These are phyloP conservation scores for Blastobotrys raffinosifermentans DNA, from an alignment of 1,139 yeast genomes.

Conservation along the genomic window DNA sequence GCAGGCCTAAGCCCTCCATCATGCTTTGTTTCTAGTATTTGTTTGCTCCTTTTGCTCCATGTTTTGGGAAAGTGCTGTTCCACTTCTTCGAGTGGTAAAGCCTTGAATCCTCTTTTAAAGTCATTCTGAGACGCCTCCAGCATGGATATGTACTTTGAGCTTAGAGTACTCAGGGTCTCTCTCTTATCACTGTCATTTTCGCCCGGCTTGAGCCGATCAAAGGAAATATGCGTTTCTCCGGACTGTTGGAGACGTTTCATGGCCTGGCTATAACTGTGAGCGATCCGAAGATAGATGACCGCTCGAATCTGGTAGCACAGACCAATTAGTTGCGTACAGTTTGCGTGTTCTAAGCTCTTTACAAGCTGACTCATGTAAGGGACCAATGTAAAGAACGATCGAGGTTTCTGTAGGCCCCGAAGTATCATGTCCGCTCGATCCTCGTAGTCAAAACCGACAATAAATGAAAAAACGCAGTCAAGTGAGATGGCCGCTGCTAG, in stretches of 20 bases:
- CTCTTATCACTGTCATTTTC: not conserved
- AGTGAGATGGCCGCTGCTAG: slow-evolving; percentile 30
- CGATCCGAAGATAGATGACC: slow-evolving; percentile 31
- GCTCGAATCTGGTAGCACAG: slow-evolving; percentile 35
- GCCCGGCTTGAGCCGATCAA: not conserved
- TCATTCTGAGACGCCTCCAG: slow-evolving; percentile 28
- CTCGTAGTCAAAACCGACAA: slow-evolving; percentile 38
- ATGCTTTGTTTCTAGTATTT: slow-evolving; percentile 19
- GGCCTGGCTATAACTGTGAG: slow-evolving; percentile 12
- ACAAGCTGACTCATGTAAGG: slow-evolving; percentile 31
- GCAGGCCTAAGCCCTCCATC: slow-evolving; percentile 32
- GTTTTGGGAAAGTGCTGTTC: slow-evolving; percentile 29
- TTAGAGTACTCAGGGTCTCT: slow-evolving; percentile 3
- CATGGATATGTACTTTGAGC: slow-evolving; percentile 14
- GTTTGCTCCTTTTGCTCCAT: slow-evolving; percentile 22
- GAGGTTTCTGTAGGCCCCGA: slow-evolving; percentile 24
- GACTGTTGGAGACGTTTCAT: slow-evolving; percentile 2
- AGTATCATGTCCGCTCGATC: slow-evolving; percentile 31
- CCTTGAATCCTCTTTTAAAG: slow-evolving; percentile 30
- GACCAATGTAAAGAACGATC: slow-evolving; percentile 35
- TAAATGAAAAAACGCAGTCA: slow-evolving; percentile 35
- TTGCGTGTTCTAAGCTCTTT: slow-evolving; percentile 20
- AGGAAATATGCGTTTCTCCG: not conserved
- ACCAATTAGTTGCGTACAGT: slow-evolving; percentile 25
- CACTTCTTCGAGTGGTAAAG: slow-evolving; percentile 25